Evolutionary conservation across 352 stramenopile species (phyloP).

Genomic region (Pythium plurisporium): DNA sequence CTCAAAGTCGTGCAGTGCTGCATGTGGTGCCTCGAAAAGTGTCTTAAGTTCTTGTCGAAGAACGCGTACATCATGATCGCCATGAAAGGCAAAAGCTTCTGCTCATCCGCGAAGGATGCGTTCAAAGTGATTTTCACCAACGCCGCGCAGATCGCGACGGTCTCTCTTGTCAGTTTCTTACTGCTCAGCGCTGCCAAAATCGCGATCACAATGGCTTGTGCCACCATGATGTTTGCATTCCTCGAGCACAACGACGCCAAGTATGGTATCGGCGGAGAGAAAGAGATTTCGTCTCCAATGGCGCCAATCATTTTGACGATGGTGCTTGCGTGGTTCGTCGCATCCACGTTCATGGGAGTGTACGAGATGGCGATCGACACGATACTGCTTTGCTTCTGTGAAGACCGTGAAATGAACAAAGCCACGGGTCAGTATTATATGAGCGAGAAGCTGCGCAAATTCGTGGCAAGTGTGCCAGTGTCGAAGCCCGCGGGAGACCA

Average conservation of each 20-base stretch:
- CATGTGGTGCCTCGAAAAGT: constrained; percentile 95
- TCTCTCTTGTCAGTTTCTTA: constrained; percentile 91
- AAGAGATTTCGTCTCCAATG: constrained; percentile 79
- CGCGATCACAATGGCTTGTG: constrained; percentile 55
- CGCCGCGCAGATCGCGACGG: constrained; percentile 87
- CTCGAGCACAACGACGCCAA: constrained; percentile 34
- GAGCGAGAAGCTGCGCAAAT: constrained; percentile 66
- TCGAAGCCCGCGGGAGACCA: constrained; percentile 14
- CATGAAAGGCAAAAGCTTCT: constrained; percentile 80
- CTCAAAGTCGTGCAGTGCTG: constrained; percentile 85
- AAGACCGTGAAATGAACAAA: constrained; percentile 78
- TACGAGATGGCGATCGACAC: constrained; percentile 95
- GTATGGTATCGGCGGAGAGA: constrained; percentile 57
- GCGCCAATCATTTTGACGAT: constrained; percentile 86
- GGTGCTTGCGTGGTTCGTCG: constrained; percentile 88
- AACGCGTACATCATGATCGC: constrained; percentile 93
- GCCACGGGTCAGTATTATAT: constrained; percentile 70
- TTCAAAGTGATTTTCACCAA: constrained; percentile 93
- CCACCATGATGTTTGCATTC: constrained; percentile 42
- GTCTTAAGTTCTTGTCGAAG: constrained; percentile 96
- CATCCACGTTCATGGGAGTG: constrained; percentile 89
- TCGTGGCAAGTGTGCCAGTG: constrained; percentile 59
- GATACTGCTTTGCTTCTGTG: constrained; percentile 96
- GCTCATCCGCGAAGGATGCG: constrained; percentile 87
- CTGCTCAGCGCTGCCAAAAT: constrained; percentile 94